A percentile compares a stretch with the other conserved stretches of the same genome.
Conservation (phyloP, 2,329 filamentous ascomycete genomes). For the Passalora sequoiae region DNA sequence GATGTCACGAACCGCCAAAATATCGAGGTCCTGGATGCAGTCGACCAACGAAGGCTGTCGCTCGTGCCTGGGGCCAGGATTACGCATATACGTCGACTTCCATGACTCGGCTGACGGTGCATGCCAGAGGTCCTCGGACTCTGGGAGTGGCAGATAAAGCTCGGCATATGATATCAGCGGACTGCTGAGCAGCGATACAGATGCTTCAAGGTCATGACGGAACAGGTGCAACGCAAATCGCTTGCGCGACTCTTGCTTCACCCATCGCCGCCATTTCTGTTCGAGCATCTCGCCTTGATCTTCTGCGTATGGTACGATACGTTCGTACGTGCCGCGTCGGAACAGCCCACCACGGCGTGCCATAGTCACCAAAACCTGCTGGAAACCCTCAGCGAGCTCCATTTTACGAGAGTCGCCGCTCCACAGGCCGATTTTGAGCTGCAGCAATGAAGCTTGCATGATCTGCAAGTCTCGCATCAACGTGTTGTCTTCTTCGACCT, state of each 20-base stretch:
- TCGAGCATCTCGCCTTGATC: conserved; percentile 56
- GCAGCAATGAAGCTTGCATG: conserved; percentile 48
- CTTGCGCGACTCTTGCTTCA: conserved; percentile 61
- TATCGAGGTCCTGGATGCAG: conserved; percentile 52
- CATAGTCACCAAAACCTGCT: conserved; percentile 51
- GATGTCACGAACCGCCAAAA: conserved; percentile 46
- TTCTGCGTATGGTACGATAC: conserved; percentile 47
- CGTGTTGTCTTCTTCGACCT: conserved; percentile 48
- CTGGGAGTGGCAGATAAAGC: conserved; percentile 60
- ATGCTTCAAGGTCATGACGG: conserved; percentile 60
- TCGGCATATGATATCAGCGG: conserved; percentile 66
- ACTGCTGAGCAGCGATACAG: conserved; percentile 61
- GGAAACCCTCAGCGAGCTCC: conserved; percentile 55
- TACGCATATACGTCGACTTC: conserved; percentile 55
- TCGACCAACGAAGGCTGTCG: conserved; percentile 52
- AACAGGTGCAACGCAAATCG: conserved; percentile 63
- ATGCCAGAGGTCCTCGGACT: conserved; percentile 59
- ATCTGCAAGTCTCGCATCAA: conserved; percentile 49
- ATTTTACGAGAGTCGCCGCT: conserved; percentile 56
- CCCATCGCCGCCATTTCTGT: conserved; percentile 62
- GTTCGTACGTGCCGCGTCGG: conserved; percentile 41
- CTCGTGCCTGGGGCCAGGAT: conserved; percentile 34
- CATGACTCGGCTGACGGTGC: conserved; percentile 60
- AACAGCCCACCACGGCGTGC: conserved; percentile 55
- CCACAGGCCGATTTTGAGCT: conserved; percentile 53